Conservation (phyloP, 441 rosid species). For the Geranium incanum region DNA sequence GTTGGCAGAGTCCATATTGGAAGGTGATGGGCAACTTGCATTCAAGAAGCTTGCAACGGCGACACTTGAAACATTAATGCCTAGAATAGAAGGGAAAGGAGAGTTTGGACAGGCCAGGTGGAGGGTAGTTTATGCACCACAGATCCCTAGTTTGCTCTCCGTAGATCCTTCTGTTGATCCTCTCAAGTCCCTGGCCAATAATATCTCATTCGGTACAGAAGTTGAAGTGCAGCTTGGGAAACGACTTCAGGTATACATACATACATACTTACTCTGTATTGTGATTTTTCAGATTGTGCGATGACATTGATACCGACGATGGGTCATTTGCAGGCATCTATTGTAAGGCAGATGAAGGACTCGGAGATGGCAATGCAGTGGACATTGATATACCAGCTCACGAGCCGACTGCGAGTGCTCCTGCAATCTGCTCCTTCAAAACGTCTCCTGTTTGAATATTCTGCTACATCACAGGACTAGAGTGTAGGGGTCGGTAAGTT, state of each 20-base stretch:
- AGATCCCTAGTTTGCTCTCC: conserved; percentile 91
- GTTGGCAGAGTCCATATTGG: conserved; percentile 89
- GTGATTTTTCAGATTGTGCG: neutral
- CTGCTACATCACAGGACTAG: conserved; percentile 87
- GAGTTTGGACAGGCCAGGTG: conserved; percentile 94
- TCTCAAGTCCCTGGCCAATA: conserved; percentile 81
- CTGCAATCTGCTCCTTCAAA: conserved; percentile 84
- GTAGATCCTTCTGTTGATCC: conserved; percentile 91
- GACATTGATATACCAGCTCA: conserved; percentile 84
- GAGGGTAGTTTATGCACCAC: conserved; percentile 97
- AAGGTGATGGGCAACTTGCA: conserved; percentile 91
- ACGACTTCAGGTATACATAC: conserved; percentile 68
- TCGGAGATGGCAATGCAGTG: conserved; percentile 95
- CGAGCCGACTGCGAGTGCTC: conserved; percentile 80
- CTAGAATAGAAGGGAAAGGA: conserved; percentile 91
- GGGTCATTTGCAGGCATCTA: conserved; percentile 43
- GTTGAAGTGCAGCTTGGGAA: conserved; percentile 94
- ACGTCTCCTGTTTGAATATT: conserved; percentile 82
- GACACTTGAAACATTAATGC: conserved; percentile 86
- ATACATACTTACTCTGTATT: conserved; percentile 3
- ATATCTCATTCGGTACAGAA: conserved; percentile 82
- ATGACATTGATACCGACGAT: too few relatives aligned
- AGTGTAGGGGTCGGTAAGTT: neutral
- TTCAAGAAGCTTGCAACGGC: conserved; percentile 95
- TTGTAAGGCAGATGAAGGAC: conserved; percentile 91